Evolutionary conservation across 305 asterid genomes (phyloP).

Genomic region (Stenogyne calaminthoides): DNA sequence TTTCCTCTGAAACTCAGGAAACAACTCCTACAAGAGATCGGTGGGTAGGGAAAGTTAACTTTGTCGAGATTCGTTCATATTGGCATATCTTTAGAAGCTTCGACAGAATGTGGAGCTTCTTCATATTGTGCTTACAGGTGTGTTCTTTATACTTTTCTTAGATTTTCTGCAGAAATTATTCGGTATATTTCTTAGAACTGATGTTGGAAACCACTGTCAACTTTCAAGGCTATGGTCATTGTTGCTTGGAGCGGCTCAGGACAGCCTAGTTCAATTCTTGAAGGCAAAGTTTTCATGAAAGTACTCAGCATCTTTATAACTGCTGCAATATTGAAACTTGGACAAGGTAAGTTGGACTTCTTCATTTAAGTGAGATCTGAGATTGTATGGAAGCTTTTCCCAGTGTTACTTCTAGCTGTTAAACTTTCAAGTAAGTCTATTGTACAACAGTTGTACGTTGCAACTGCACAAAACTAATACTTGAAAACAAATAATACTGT

Average conservation of each 20-base stretch:
- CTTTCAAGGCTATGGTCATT: conserved; percentile 71
- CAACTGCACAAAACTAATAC: too few relatives aligned
- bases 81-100: conserved; percentile 87
- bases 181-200: conserved; percentile 25
- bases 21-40: conserved; percentile 53
- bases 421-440: not conserved
- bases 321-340: conserved; percentile 87
- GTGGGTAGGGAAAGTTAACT: conserved; percentile 84
- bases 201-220: conserved; percentile 25
- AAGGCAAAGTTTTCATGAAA: conserved; percentile 61
- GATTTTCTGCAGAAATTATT: conserved; percentile 15
- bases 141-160: conserved; percentile 22
- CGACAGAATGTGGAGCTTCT: conserved; percentile 83
- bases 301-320: conserved; percentile 85
- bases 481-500: too few relatives aligned
- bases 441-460: too few relatives aligned
- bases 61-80: conserved; percentile 75
- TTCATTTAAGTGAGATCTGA: conserved; percentile 12
- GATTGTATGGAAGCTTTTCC: conserved; percentile 2
- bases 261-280: conserved; percentile 53
- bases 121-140: conserved; percentile 82
- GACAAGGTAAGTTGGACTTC: conserved; percentile 60
- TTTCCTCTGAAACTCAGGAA: conserved; percentile 43
- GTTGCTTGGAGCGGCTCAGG: conserved; percentile 88
- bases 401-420: conserved; percentile 19